phyloP scores from a whole-genome alignment of 257 asterid species.

The Buddleja alternifolia region DNA sequence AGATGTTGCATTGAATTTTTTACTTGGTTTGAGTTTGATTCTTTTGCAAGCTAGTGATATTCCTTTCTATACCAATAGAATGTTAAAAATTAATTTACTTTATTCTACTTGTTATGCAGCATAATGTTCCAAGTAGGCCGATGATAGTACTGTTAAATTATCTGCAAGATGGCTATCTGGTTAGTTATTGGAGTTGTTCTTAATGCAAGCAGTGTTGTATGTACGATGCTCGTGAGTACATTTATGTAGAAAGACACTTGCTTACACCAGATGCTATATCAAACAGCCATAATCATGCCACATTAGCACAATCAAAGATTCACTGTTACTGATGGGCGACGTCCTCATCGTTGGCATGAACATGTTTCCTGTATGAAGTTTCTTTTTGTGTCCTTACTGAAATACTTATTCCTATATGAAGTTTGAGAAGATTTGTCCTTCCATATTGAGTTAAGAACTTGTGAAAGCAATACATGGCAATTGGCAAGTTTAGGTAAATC shows the following conservation, averaged over 20 bases:
- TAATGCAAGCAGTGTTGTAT: not conserved
- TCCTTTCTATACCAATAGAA: not conserved
- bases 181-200: not conserved
- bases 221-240: not conserved
- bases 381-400: too few relatives aligned
- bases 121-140: not conserved
- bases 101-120: constrained; percentile 26
- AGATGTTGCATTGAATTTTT: not conserved
- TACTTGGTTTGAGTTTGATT: not conserved
- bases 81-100: not conserved
- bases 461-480: not conserved
- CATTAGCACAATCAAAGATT: too few relatives aligned
- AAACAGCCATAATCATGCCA: too few relatives aligned
- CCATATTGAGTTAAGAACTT: not conserved
- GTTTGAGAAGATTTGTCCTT: too few relatives aligned
- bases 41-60: constrained; percentile 4
- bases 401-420: too few relatives aligned
- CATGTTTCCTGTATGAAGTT: too few relatives aligned
- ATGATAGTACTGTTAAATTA: constrained; percentile 2
- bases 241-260: too few relatives aligned
- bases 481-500: too few relatives aligned
- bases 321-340: too few relatives aligned
- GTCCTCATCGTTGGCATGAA: too few relatives aligned
- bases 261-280: too few relatives aligned
- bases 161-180: not conserved